Percentiles rank a stretch among this genome's conserved stretches.
phyloP scores from a whole-genome alignment of 148 eudicot species.

The Fallopia convolvulus region DNA sequence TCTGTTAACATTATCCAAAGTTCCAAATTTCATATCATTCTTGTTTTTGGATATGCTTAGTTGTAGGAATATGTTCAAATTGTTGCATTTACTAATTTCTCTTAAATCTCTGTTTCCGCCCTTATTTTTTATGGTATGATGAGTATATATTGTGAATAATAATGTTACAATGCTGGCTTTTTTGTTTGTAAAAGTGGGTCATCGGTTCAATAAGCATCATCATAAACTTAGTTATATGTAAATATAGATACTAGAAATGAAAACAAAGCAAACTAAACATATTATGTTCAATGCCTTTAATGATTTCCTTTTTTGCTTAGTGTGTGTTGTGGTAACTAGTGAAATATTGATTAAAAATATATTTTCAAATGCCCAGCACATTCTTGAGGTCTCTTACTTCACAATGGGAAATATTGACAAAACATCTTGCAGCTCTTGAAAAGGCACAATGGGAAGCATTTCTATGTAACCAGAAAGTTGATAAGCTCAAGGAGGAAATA shows the following conservation, averaged over 20 bases:
- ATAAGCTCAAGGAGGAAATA: slow-evolving; percentile 63
- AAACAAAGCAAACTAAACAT: background rate
- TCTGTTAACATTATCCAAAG: background rate
- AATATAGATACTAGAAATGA: background rate
- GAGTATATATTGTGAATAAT: background rate
- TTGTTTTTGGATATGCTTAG: background rate
- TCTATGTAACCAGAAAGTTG: slow-evolving; percentile 63
- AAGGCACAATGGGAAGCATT: slow-evolving; percentile 86
- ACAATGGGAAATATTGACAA: background rate
- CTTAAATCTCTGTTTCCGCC: background rate
- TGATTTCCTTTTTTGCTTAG: background rate
- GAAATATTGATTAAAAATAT: background rate
- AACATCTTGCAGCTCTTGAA: slow-evolving; percentile 49
- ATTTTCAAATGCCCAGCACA: background rate
- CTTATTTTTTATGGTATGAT: background rate
- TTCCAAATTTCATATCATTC: background rate
- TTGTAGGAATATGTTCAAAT: background rate
- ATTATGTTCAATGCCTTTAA: background rate
- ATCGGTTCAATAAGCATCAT: background rate
- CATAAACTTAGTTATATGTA: background rate
- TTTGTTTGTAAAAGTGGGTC: too few species aligned
- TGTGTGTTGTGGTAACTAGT: background rate
- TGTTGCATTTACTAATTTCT: background rate
- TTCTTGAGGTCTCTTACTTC: background rate
- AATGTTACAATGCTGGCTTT: too few species aligned